Percentiles rank a stretch among this genome's conserved stretches.
Conservation (phyloP, 371 early-diverging fungal genomes). For the Vittaforma corneae region DNA sequence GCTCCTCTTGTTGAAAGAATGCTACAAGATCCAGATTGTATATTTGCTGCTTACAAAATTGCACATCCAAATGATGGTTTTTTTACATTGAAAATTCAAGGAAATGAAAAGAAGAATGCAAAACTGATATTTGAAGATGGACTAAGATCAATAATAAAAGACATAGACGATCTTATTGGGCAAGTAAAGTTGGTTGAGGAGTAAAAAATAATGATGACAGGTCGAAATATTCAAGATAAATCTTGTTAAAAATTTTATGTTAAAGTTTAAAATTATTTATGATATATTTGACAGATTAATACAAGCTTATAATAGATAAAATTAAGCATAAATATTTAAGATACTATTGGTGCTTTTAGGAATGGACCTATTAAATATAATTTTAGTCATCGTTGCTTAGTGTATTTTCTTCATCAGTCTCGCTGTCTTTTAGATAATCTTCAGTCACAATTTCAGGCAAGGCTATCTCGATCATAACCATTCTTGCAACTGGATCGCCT, state of each 20-base stretch:
- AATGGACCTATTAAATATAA: too few relatives aligned
- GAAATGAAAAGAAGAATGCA: constrained; percentile 15
- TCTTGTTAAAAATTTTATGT: background rate
- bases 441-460: constrained; percentile 28
- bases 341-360: too few relatives aligned
- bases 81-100: constrained; percentile 24
- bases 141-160: constrained; percentile 19
- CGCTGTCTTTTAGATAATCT: too few relatives aligned
- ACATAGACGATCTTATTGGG: constrained; percentile 19
- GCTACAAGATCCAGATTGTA: constrained; percentile 27
- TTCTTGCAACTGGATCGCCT: constrained; percentile 49
- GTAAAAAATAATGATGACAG: too few relatives aligned
- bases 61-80: constrained; percentile 41
- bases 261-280: background rate
- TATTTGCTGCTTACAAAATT: constrained; percentile 45
- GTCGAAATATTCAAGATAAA: too few relatives aligned
- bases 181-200: too few relatives aligned
- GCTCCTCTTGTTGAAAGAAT: constrained; percentile 34
- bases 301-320: too few relatives aligned
- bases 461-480: constrained; percentile 32
- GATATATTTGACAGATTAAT: too few relatives aligned
- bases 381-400: too few relatives aligned
- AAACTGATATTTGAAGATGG: constrained; percentile 22
- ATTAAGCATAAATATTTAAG: too few relatives aligned
- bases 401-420: too few relatives aligned